A percentile compares a stretch with the other conserved stretches of the same genome.
Evolutionary conservation across 352 stramenopile species (phyloP).

Genomic region (Pythium scleroteichum): DNA sequence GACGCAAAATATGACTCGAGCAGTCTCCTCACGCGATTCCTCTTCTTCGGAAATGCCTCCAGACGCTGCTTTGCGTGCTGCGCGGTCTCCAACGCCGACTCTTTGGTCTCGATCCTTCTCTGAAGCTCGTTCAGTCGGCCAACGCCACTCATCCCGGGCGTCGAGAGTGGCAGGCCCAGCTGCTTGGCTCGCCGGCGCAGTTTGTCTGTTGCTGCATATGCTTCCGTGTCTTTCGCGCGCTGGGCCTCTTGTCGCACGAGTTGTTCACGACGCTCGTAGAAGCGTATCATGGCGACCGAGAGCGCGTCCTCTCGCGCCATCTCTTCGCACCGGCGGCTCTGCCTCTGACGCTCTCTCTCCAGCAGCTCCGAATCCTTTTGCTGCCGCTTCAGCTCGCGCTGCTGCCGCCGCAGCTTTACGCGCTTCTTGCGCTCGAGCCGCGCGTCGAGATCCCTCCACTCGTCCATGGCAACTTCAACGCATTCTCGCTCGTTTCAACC

Average conservation of each 20-base stretch:
- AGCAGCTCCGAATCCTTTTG: conserved; percentile 30
- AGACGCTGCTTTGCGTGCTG: conserved; percentile 39
- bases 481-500: background rate
- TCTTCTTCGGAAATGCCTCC: conserved; percentile 43
- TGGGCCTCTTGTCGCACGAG: conserved; percentile 12
- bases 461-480: conserved; percentile 26
- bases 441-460: conserved; percentile 51
- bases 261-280: conserved; percentile 27
- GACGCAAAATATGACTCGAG: conserved; percentile 37
- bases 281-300: conserved; percentile 42
- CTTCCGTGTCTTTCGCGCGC: conserved; percentile 38
- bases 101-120: conserved; percentile 36
- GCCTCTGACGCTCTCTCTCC: conserved; percentile 36
- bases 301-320: conserved; percentile 58
- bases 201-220: conserved; percentile 33
- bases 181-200: conserved; percentile 31
- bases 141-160: conserved; percentile 29
- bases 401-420: conserved; percentile 42
- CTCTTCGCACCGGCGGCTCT: conserved; percentile 38
- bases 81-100: conserved; percentile 29
- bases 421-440: conserved; percentile 52
- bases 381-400: conserved; percentile 44
- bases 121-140: conserved; percentile 39
- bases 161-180: conserved; percentile 40
- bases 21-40: conserved; percentile 30